Percentiles rank a stretch among this genome's conserved stretches.
phyloP scores from a whole-genome alignment of 164 flowering plant genomes.

The Akebia trifoliata region DNA sequence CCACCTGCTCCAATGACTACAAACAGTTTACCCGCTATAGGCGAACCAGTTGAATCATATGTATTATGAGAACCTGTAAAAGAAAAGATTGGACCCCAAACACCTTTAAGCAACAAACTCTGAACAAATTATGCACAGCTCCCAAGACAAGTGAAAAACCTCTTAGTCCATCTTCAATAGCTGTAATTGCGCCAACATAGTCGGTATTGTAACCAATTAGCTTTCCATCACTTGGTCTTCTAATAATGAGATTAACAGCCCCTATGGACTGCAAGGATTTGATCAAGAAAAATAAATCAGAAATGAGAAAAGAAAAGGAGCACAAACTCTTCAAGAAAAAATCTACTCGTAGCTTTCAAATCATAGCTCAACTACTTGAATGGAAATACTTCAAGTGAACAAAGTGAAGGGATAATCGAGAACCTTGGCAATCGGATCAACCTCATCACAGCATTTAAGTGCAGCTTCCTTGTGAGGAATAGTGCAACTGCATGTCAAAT shows the following conservation, averaged over 20 bases:
- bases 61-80: constrained; percentile 33
- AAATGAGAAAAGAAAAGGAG: background rate
- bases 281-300: constrained; percentile 6
- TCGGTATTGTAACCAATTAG: constrained; percentile 81
- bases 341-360: background rate
- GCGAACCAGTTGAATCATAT: constrained; percentile 39
- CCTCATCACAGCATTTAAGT: constrained; percentile 73
- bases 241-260: constrained; percentile 77
- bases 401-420: constrained; percentile 5
- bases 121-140: constrained; percentile 6
- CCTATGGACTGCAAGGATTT: constrained; percentile 63
- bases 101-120: constrained; percentile 3
- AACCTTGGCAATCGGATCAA: constrained; percentile 91
- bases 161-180: constrained; percentile 81
- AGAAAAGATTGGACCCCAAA: constrained; percentile 6
- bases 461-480: constrained; percentile 97
- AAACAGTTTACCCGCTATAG: constrained; percentile 72
- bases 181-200: constrained; percentile 79
- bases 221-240: constrained; percentile 71
- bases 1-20: constrained; percentile 99
- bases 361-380: background rate
- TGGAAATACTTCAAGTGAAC: background rate
- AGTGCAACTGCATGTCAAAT: constrained; percentile 54
- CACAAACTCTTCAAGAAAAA: background rate
- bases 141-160: constrained; percentile 34